These are phyloP conservation scores for Leishmania tropica DNA, from an alignment of 208 protist genomes.

Conservation along the genomic window DNA sequence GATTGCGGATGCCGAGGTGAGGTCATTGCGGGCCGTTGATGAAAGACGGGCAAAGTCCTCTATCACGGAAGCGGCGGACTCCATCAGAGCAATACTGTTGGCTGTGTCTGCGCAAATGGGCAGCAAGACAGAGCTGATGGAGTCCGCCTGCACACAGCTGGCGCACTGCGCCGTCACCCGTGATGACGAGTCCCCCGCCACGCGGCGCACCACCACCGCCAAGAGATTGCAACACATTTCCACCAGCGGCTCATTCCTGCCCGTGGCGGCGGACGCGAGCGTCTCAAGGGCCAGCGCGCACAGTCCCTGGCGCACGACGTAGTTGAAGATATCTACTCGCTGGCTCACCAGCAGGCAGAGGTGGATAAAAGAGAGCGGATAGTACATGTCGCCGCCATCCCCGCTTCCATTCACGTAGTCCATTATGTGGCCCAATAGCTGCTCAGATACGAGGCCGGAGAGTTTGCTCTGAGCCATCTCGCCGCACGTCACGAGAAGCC, in stretches of 20 bases:
- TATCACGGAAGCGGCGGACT: slow-evolving; percentile 53
- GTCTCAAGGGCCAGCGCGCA: slow-evolving; percentile 51
- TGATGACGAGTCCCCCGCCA: slow-evolving; percentile 35
- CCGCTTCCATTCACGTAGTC: slow-evolving; percentile 40
- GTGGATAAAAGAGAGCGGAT: slow-evolving; percentile 47
- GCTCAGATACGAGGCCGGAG: slow-evolving; percentile 38
- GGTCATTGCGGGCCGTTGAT: slow-evolving; percentile 36
- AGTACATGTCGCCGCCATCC: slow-evolving; percentile 47
- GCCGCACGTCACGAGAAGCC: slow-evolving; percentile 73
- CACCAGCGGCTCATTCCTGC: slow-evolving; percentile 38
- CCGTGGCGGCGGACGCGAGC: slow-evolving; percentile 31
- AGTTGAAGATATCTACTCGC: slow-evolving; percentile 36
- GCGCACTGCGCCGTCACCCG: slow-evolving; percentile 44
- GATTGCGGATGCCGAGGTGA: slow-evolving; percentile 43
- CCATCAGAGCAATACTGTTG: slow-evolving; percentile 32
- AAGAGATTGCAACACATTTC: slow-evolving; percentile 46
- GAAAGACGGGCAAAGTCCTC: slow-evolving; percentile 50
- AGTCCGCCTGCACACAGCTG: slow-evolving; percentile 33
- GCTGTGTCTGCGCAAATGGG: slow-evolving; percentile 45
- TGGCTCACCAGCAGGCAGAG: slow-evolving; percentile 30
- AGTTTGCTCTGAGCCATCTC: slow-evolving; percentile 55
- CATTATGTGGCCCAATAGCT: slow-evolving; percentile 29
- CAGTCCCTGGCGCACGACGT: slow-evolving; percentile 46
- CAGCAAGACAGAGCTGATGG: slow-evolving; percentile 48
- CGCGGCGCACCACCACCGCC: slow-evolving; percentile 47